Base-by-base conservation (phyloP, 2,329 filamentous ascomycete species). In the Plenodomus biglobosus region DNA sequence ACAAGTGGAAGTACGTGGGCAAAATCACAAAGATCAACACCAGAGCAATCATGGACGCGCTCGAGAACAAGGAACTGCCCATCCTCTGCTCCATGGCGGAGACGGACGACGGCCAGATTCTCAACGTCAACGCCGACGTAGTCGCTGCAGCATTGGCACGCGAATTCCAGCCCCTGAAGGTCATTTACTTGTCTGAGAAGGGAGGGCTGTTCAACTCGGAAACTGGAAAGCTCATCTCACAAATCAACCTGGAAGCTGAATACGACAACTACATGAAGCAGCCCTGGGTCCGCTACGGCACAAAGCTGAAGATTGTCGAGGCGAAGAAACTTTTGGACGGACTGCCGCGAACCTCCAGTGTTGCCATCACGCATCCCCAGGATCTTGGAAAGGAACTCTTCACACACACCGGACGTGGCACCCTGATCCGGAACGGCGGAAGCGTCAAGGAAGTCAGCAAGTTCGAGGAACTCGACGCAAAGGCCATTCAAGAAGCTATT, bases 121-220 rank as follows among this genome's bases (percentile, higher is more conserved):
- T 99, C 56, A 99, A 99, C 68, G 94, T 99, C 71, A 99, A 99
- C 67, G 94, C 94, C 30, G 94, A 99, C 73, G 92, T 96, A 53
- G 92, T 92, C 30, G 94, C 94, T 22, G 92, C 92, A 57, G 92
- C 96, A 76, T 80, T 99, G 52, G 92, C 94, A 19, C 86, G 90
- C 51, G 85, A 88, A 47, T 79, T 99, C 44, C 86, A 97, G 74
- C 94, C 94, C 20, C 78, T 97, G 65, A 99, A 99, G 84, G 92
- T 97, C 53, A 92, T 99, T 51, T 99, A 96, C 72, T 81, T 97
- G n/a, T 95, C 91, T 4, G 94, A 99, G 77, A 97, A 97, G 81
- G 94, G 94, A 41, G 94, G 92, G 7, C 77, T 99, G 27, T 95
- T 96, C 75, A 90, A 97, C 69, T 92, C 91, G 50, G 89, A 95